phyloP scores from a whole-genome alignment of 2,329 filamentous ascomycete species.

The Verruconis gallopava region DNA sequence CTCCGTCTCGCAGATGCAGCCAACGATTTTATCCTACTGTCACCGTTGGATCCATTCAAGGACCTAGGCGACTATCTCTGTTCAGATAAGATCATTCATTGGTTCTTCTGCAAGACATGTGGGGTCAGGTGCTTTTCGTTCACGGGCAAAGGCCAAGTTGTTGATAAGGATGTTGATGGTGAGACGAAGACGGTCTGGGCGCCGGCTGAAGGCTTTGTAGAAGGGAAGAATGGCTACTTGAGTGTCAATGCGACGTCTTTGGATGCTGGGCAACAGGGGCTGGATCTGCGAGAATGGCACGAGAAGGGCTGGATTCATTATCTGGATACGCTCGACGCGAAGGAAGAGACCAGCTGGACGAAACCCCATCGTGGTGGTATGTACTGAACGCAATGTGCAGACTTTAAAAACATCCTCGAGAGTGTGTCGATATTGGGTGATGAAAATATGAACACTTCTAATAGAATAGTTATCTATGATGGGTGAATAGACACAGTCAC shows the following conservation, averaged over 20 bases:
- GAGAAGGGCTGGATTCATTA: slow-evolving; percentile 23
- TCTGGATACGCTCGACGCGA: slow-evolving; percentile 15
- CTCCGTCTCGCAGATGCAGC: slow-evolving; percentile 25
- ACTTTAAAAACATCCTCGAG: too few relatives aligned
- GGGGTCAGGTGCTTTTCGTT: slow-evolving; percentile 30
- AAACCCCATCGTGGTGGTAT: slow-evolving; percentile 9
- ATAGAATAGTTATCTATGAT: too few relatives aligned
- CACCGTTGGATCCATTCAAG: slow-evolving; percentile 23
- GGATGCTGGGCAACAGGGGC: slow-evolving; percentile 16
- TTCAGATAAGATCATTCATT: slow-evolving; percentile 22
- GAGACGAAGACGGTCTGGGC: slow-evolving; percentile 4
- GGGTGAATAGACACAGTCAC: too few relatives aligned
- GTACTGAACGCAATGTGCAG: too few relatives aligned
- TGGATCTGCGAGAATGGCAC: slow-evolving; percentile 22
- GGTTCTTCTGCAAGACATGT: slow-evolving; percentile 36
- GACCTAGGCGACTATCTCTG: slow-evolving; percentile 30
- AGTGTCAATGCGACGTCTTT: slow-evolving; percentile 23
- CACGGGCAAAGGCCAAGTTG: background rate
- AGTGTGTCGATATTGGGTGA: too few relatives aligned
- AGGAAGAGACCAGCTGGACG: slow-evolving; percentile 3
- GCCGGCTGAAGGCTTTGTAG: slow-evolving; percentile 15
- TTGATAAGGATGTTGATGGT: background rate
- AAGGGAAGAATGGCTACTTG: slow-evolving; percentile 15
- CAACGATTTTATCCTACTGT: slow-evolving; percentile 35
- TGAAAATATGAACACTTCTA: too few relatives aligned